Base-by-base conservation (phyloP, 495 filamentous ascomycete species). In the Usnea hakonensis region DNA sequence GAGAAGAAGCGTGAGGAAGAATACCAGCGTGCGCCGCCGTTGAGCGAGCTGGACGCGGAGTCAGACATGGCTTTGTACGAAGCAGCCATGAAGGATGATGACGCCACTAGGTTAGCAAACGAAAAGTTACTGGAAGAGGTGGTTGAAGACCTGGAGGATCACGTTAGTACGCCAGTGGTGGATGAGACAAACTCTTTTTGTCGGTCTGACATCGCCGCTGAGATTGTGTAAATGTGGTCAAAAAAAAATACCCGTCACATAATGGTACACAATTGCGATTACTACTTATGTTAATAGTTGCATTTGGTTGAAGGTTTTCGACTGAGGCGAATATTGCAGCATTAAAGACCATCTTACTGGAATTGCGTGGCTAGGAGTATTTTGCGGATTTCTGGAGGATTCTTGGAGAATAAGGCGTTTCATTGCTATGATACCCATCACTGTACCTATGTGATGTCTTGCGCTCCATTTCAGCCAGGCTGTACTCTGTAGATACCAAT, bases 1-100 rank as follows among this genome's bases (percentile, higher is more conserved):
- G 61, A 58, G 9, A 57, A 63, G 41, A 64, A 65, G 41, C 59
- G 63, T 28, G 68, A 69, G 19, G 68, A 69, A 44, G 68, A 69
- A 17, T 67, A 67, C 43, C 43, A 57, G 14, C 68, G 68, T 35
- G 65, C 68, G 13, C 55, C 68, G 35, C 37, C 58, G 17, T 55
- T 65, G 28, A 65, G 58, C 17, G 62, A 69, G n/a, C 37, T 57
- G 10, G 68, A 68, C 4, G 50, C 44, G n/a, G 68, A 68, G 33
- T 57, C 65, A 3, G 68, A 70, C 21, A 46, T 68, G 55, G 68
- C 66, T 41, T 38, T 64, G 19, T 66, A 66, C 50, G 62, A 60
- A 23, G 38, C 57, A 52, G 64, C 67, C 19, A 64, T 68, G 64
- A 60, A 64, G 40, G 66, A 68, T 44, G 64, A 64, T 23, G 64